Conservation (phyloP, 148 eudicot species). For the Vaccinium myrtillus region DNA sequence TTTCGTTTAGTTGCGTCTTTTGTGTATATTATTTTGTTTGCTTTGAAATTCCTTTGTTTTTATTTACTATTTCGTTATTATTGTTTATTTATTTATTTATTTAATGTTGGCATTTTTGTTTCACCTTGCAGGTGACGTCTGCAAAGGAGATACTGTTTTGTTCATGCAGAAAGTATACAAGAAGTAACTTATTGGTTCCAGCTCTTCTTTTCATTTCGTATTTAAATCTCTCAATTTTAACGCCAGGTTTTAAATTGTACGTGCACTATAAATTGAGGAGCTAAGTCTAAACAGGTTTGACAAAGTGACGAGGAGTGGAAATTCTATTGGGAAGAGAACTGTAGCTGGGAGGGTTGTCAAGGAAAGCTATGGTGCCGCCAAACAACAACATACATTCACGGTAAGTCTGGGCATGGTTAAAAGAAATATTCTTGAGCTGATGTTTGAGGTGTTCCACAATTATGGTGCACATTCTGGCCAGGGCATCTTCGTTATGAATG, state of each 20-base stretch:
- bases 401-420: slow-evolving; percentile 33
- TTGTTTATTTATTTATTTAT: neutral
- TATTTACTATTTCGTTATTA: slow-evolving; percentile 5
- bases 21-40: neutral
- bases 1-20: slow-evolving; percentile 5
- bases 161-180: slow-evolving; percentile 75
- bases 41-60: neutral
- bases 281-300: slow-evolving; percentile 45
- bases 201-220: neutral
- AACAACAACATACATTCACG: slow-evolving; percentile 93
- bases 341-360: slow-evolving; percentile 78
- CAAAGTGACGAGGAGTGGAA: slow-evolving; percentile 51
- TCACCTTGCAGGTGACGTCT: slow-evolving; percentile 71
- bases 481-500: neutral
- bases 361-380: slow-evolving; percentile 90
- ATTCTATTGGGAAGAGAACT: slow-evolving; percentile 56
- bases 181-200: slow-evolving; percentile 33
- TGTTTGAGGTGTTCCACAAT: neutral
- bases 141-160: slow-evolving; percentile 81
- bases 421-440: slow-evolving; percentile 1
- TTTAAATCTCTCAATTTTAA: neutral
- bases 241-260: neutral
- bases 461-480: slow-evolving; percentile 5
- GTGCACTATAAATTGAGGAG: neutral
- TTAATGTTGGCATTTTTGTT: slow-evolving; percentile 4